Percentiles rank a stretch among this genome's conserved stretches.
phyloP scores from a whole-genome alignment of 352 stramenopile species.

The Thraustotheca clavata region DNA sequence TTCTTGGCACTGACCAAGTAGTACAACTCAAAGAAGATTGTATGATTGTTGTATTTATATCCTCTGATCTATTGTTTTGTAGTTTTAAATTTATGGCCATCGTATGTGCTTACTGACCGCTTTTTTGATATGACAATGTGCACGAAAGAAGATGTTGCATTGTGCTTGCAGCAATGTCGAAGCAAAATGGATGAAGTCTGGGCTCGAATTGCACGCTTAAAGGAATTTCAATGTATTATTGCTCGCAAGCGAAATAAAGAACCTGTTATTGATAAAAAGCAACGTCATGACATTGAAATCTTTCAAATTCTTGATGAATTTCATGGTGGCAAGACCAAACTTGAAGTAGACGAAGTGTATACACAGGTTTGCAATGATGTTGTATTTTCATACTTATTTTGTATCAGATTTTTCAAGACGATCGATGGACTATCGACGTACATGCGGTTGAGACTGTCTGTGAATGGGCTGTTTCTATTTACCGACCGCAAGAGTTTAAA shows the following conservation, averaged over 20 bases:
- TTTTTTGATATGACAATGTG: slow-evolving; percentile 65
- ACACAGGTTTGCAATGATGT: background rate
- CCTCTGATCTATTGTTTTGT: slow-evolving; percentile 9
- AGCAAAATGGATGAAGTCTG: slow-evolving; percentile 44
- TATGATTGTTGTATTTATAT: slow-evolving; percentile 34
- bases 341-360: slow-evolving; percentile 18
- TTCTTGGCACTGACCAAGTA: slow-evolving; percentile 59
- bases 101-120: slow-evolving; percentile 53
- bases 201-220: slow-evolving; percentile 56
- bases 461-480: slow-evolving; percentile 75
- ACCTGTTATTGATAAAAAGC: background rate
- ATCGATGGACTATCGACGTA: slow-evolving; percentile 42
- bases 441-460: slow-evolving; percentile 64
- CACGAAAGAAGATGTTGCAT: slow-evolving; percentile 35
- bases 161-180: slow-evolving; percentile 41
- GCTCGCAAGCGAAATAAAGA: slow-evolving; percentile 9
- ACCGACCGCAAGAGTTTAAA: slow-evolving; percentile 70
- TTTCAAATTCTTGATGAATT: slow-evolving; percentile 19
- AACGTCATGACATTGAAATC: slow-evolving; percentile 14
- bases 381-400: background rate
- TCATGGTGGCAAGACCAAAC: slow-evolving; percentile 17
- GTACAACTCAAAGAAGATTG: slow-evolving; percentile 76
- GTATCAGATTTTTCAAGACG: slow-evolving; percentile 16
- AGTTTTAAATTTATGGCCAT: slow-evolving; percentile 39
- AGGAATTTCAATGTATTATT: slow-evolving; percentile 28